Percentiles rank a stretch among this genome's conserved stretches.
phyloP scores from a whole-genome alignment of 331 rosid genomes.

The Pyrus hybrid region DNA sequence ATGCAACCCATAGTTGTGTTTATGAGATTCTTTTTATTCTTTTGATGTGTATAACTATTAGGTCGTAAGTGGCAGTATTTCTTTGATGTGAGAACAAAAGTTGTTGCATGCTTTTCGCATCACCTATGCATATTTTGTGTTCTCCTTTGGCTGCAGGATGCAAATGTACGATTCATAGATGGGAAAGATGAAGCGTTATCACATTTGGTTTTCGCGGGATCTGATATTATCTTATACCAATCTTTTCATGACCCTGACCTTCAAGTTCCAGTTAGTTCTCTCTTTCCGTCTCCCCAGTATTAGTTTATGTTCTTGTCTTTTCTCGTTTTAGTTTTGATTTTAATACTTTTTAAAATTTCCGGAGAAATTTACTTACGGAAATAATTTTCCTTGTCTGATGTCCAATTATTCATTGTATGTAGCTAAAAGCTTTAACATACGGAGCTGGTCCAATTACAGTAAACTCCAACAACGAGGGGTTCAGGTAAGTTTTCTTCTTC shows the following conservation, averaged over 20 bases:
- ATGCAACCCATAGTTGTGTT: background rate
- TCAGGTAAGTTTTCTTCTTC: conserved; percentile 31
- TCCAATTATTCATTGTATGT: conserved; percentile 11
- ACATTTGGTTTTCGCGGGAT: conserved; percentile 71
- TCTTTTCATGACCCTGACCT: conserved; percentile 59
- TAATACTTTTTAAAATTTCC: background rate
- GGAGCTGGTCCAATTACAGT: conserved; percentile 74
- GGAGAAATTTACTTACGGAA: background rate
- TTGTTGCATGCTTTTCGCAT: background rate
- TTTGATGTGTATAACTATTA: background rate
- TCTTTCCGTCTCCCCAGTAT: background rate
- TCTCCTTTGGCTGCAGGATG: conserved; percentile 39
- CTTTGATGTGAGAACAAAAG: background rate
- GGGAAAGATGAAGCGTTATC: conserved; percentile 39
- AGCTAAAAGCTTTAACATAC: conserved; percentile 75
- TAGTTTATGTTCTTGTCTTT: background rate
- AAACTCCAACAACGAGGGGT: conserved; percentile 17
- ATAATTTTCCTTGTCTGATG: background rate
- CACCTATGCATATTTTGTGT: conserved; percentile 8
- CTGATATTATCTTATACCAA: conserved; percentile 67
- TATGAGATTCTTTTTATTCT: background rate
- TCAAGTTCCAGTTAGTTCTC: conserved; percentile 55
- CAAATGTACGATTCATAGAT: conserved; percentile 31
- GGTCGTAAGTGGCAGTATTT: background rate
- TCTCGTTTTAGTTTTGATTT: background rate